These are phyloP conservation scores for sweet orange (Citrus sinensis) DNA, from an alignment of 345 rosid genomes.

Conservation along the genomic window DNA sequence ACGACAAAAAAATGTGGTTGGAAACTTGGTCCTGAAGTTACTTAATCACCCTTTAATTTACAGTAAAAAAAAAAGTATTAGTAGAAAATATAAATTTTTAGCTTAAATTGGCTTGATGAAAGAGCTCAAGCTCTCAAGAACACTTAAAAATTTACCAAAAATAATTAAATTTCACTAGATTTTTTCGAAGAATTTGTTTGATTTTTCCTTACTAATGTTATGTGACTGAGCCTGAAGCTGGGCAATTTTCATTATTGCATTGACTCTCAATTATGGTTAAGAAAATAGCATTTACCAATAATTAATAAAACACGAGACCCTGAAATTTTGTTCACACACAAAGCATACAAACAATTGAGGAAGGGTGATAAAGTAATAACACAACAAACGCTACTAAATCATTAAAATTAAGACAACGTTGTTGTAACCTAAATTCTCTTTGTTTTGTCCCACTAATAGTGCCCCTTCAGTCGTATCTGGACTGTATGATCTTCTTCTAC, in stretches of 20 bases:
- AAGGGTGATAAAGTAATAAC: neutral
- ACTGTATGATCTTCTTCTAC: neutral
- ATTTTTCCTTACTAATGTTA: neutral
- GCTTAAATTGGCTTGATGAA: neutral
- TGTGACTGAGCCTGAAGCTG: neutral
- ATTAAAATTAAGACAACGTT: neutral
- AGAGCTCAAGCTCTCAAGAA: neutral
- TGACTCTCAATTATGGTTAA: constrained; percentile 4
- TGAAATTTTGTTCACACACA: neutral
- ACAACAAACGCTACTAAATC: neutral
- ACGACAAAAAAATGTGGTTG: constrained; percentile 3
- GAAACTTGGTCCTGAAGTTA: neutral
- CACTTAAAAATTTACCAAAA: neutral
- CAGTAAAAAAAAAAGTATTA: neutral
- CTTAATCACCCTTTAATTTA: neutral
- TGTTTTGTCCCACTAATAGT: neutral
- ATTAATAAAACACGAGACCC: neutral
- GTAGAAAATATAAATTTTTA: neutral
- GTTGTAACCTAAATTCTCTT: neutral
- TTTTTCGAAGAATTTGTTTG: neutral
- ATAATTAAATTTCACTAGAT: neutral
- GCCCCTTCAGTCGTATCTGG: neutral
- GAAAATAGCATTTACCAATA: constrained; percentile 10
- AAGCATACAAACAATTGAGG: neutral
- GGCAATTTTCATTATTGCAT: neutral